Conservation (phyloP, 345 rosid species). For the Heritiera littoralis region DNA sequence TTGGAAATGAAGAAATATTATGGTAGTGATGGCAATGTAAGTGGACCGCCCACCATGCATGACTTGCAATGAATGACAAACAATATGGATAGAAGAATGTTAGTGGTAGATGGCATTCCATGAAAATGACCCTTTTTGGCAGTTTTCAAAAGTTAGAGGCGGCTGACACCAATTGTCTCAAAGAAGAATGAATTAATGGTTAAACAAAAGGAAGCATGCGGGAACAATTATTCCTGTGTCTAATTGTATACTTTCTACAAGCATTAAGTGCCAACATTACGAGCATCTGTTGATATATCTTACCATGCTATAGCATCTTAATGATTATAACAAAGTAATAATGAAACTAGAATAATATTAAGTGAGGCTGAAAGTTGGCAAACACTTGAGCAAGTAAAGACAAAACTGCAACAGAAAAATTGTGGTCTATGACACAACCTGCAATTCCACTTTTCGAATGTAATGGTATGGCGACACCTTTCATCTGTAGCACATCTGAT, state of each 20-base stretch:
- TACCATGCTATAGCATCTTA: not conserved
- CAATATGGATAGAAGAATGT: not conserved
- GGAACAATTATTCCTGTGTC: not conserved
- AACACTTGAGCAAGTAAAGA: not conserved
- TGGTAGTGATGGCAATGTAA: not conserved
- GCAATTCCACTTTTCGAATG: not conserved
- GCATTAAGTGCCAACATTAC: not conserved
- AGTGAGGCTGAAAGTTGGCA: not conserved
- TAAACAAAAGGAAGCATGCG: not conserved
- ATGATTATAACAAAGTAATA: not conserved
- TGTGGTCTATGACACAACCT: not conserved
- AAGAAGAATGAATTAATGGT: not conserved
- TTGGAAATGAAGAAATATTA: not conserved
- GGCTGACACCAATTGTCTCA: not conserved
- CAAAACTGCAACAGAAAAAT: slow-evolving; percentile 1
- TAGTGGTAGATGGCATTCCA: not conserved
- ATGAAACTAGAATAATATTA: not conserved
- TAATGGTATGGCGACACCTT: not conserved
- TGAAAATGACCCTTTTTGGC: not conserved
- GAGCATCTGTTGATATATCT: not conserved
- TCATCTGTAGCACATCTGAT: not conserved
- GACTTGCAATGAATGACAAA: too few relatives aligned
- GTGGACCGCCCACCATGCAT: not conserved
- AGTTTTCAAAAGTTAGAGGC: not conserved
- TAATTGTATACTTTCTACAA: not conserved